A percentile compares a stretch with the other conserved stretches of the same genome.
Evolutionary conservation across 306 rosid species (phyloP).

Genomic region (Quercus suber): DNA sequence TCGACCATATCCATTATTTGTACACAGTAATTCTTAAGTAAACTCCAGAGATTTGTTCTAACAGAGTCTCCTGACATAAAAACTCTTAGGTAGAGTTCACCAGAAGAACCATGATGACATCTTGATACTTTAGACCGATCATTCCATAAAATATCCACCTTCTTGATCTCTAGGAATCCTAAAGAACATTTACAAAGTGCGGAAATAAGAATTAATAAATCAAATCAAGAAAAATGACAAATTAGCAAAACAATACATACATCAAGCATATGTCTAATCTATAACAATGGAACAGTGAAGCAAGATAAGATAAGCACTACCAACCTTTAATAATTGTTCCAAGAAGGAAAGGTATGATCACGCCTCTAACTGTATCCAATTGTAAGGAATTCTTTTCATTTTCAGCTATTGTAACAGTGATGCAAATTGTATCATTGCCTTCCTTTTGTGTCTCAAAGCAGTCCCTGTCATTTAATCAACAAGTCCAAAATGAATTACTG

Average conservation of each 20-base stretch:
- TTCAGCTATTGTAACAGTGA: constrained; percentile 51
- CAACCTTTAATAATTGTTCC: constrained; percentile 70
- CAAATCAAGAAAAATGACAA: neutral
- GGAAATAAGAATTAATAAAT: constrained; percentile 9
- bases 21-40: constrained; percentile 55
- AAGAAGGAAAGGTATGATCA: constrained; percentile 68
- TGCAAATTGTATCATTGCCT: constrained; percentile 47
- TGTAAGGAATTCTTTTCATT: constrained; percentile 35
- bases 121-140: constrained; percentile 49
- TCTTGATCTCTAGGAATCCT: constrained; percentile 77
- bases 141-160: constrained; percentile 79
- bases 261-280: neutral
- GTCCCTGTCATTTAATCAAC: constrained; percentile 50
- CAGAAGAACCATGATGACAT: constrained; percentile 34
- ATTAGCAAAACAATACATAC: neutral
- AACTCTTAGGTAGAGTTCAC: constrained; percentile 82
- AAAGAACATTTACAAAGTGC: constrained; percentile 28
- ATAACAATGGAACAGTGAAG: neutral
- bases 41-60: constrained; percentile 57
- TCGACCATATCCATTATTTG: constrained; percentile 72
- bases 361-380: constrained; percentile 51
- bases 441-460: constrained; percentile 37
- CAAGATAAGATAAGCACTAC: constrained; percentile 24
- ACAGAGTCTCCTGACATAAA: constrained; percentile 47
- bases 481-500: constrained; percentile 28